Conservation (phyloP, 2,329 filamentous ascomycete species). For the Penicillium sp. region DNA sequence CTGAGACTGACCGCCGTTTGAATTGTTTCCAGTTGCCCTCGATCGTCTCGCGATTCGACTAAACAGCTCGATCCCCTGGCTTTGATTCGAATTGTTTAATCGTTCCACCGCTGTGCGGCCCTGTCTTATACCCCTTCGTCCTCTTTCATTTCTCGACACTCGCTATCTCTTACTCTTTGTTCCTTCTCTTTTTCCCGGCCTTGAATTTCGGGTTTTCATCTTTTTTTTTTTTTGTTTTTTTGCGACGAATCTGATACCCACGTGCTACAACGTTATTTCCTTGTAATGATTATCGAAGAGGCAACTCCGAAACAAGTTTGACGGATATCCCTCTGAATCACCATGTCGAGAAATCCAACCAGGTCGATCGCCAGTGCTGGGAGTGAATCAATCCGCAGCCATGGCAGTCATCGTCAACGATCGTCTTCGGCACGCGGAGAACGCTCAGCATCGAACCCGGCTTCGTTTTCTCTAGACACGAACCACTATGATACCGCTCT, state of each 20-base stretch:
- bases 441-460: slow-evolving; percentile 21
- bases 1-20: slow-evolving; percentile 22
- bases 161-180: slow-evolving; percentile 2
- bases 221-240: no score
- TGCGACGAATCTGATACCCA: slow-evolving; percentile 23
- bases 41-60: slow-evolving; percentile 22
- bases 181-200: neutral
- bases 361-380: slow-evolving; percentile 26
- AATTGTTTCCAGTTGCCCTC: slow-evolving; percentile 11
- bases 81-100: slow-evolving; percentile 24
- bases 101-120: slow-evolving; percentile 16
- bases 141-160: slow-evolving; percentile 20
- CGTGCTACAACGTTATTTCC: slow-evolving; percentile 18
- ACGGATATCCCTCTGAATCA: neutral
- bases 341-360: slow-evolving; percentile 19
- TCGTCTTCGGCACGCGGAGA: slow-evolving; percentile 18
- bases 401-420: slow-evolving; percentile 12
- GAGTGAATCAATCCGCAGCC: slow-evolving; percentile 21
- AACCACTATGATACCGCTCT: slow-evolving; percentile 35
- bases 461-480: slow-evolving; percentile 13
- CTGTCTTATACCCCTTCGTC: neutral
- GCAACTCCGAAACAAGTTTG: neutral
- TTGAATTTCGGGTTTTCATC: neutral
- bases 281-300: slow-evolving; percentile 23
- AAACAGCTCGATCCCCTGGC: slow-evolving; percentile 13